These are phyloP conservation scores for Calonectria naviculata DNA, from an alignment of 2,329 filamentous ascomycete species.

Conservation along the genomic window DNA sequence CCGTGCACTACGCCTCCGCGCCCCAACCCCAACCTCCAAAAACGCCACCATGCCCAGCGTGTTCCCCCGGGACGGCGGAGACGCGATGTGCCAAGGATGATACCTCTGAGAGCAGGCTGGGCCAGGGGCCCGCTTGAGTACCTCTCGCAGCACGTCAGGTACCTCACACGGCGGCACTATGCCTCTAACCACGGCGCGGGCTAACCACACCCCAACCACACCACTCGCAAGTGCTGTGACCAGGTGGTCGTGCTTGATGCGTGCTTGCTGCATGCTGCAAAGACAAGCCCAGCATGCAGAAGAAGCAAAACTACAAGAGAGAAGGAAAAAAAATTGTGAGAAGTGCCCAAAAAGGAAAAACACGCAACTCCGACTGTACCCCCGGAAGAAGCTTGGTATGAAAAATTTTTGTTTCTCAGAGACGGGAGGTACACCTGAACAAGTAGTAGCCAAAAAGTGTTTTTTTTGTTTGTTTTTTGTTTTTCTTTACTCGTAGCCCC, in stretches of 20 bases:
- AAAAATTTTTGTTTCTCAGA: not conserved
- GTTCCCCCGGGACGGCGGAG: conserved; percentile 14
- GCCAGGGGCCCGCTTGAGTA: not conserved
- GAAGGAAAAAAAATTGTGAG: conserved; percentile 12
- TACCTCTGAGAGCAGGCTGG: conserved; percentile 9
- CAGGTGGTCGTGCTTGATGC: conserved; percentile 34
- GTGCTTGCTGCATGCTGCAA: conserved; percentile 35
- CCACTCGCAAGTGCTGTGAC: conserved; percentile 38
- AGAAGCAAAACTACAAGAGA: conserved; percentile 24
- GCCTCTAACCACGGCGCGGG: conserved; percentile 32
- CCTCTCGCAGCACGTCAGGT: not conserved
- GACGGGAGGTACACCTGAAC: not conserved
- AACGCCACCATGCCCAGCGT: conserved; percentile 12
- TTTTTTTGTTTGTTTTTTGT: conserved; percentile 8
- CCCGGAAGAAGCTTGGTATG: not conserved
- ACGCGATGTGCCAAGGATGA: not conserved
- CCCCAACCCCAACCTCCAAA: conserved; percentile 22
- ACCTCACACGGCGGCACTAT: conserved; percentile 15
- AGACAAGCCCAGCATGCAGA: conserved; percentile 30
- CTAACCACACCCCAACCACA: conserved; percentile 31
- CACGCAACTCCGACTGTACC: not conserved
- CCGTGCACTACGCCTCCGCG: conserved; percentile 1
- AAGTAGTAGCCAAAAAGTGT: conserved; percentile 21
- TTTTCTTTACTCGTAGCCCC: conserved; percentile 9
- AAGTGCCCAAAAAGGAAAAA: conserved; percentile 15